Evolutionary conservation across 1,139 yeast genomes (phyloP).

Genomic region (Entelexis sorbosivorans): DNA sequence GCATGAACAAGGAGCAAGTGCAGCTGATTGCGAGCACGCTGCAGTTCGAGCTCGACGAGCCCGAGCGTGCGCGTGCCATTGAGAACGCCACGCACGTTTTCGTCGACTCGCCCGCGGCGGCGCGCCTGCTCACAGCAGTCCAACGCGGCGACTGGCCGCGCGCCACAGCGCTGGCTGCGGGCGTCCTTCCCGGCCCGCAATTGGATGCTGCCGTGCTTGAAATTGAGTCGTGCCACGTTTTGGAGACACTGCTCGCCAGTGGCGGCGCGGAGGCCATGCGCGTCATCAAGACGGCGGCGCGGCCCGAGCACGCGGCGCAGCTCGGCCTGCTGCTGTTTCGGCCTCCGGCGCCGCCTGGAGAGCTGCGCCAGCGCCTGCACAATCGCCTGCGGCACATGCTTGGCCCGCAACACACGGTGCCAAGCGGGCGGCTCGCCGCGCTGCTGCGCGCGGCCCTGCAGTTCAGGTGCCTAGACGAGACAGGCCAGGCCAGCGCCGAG

Average conservation of each 20-base stretch:
- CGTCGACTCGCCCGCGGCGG: background rate
- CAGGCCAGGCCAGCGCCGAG: background rate
- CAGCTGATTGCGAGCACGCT: conserved; percentile 3
- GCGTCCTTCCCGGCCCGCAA: background rate
- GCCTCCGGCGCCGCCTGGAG: background rate
- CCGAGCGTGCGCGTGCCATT: background rate
- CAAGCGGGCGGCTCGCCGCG: background rate
- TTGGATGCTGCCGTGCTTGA: background rate
- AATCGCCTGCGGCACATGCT: background rate
- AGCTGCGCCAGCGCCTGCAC: background rate
- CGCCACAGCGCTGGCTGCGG: background rate
- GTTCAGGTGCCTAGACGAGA: background rate
- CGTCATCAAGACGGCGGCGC: background rate
- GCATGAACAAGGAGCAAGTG: conserved; percentile 4
- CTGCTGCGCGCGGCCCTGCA: conserved; percentile 4
- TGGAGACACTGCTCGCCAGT: background rate
- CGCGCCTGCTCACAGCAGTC: background rate
- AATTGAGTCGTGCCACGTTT: conserved; percentile 3
- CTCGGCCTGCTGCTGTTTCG: background rate
- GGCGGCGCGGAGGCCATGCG: conserved; percentile 1
- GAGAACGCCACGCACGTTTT: conserved; percentile 3
- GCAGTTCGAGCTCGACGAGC: background rate
- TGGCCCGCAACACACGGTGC: background rate
- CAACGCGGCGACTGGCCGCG: conserved; percentile 2
- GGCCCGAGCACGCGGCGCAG: conserved; percentile 1